Evolutionary conservation across 208 protist species (phyloP).

Genomic region (Crithidia bombi): DNA sequence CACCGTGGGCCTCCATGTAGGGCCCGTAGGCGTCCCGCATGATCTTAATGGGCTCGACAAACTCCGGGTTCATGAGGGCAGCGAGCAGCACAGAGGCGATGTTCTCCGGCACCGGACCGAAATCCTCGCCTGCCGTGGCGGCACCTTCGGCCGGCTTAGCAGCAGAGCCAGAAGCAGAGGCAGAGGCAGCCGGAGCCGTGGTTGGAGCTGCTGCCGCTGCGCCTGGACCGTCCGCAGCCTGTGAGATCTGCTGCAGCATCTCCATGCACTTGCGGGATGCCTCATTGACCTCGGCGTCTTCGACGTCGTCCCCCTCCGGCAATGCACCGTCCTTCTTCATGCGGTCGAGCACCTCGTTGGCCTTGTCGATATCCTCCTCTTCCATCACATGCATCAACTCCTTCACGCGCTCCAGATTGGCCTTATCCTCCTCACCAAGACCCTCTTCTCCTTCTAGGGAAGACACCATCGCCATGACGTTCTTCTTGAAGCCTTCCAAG

Average conservation of each 20-base stretch:
- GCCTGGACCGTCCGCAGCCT: background rate
- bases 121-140: background rate
- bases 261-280: conserved; percentile 41
- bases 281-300: conserved; percentile 37
- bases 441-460: conserved; percentile 46
- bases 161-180: conserved; percentile 1
- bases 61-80: conserved; percentile 54
- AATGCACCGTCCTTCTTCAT: conserved; percentile 38
- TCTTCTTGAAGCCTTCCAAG: conserved; percentile 55
- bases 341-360: conserved; percentile 39
- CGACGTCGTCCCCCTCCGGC: conserved; percentile 15
- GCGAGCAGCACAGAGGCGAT: conserved; percentile 56
- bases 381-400: conserved; percentile 63
- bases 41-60: conserved; percentile 58
- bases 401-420: conserved; percentile 46
- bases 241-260: conserved; percentile 38
- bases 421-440: conserved; percentile 43
- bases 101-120: conserved; percentile 21
- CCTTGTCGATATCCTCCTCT: conserved; percentile 49
- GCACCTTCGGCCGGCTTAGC: background rate
- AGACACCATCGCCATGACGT: conserved; percentile 50
- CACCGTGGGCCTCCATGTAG: conserved; percentile 52
- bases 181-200: conserved; percentile 7
- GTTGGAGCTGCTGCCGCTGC: conserved; percentile 1
- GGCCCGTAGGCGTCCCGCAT: conserved; percentile 73